Percentiles rank a stretch among this genome's conserved stretches.
Conservation (phyloP, 441 rosid genomes). For the Erodium moschatum region DNA sequence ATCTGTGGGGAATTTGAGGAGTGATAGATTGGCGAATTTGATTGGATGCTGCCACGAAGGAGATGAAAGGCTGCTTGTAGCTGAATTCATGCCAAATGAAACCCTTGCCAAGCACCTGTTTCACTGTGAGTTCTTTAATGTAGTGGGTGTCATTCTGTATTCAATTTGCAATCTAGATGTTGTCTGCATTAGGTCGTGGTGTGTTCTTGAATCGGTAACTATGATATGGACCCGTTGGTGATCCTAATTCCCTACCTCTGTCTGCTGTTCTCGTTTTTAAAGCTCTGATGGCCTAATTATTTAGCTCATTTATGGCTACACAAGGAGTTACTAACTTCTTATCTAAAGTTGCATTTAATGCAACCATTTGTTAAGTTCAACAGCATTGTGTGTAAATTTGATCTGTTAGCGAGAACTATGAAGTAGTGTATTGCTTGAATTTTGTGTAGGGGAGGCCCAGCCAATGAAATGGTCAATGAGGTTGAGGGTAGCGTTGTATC, state of each 20-base stretch:
- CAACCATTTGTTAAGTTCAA: background rate
- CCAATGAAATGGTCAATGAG: constrained; percentile 77
- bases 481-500: constrained; percentile 43
- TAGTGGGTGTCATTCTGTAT: background rate
- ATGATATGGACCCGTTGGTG: background rate
- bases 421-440: background rate
- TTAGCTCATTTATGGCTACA: background rate
- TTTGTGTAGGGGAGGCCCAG: constrained; percentile 51
- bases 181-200: background rate
- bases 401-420: background rate
- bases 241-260: background rate
- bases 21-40: constrained; percentile 48
- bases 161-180: background rate
- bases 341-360: background rate
- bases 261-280: background rate
- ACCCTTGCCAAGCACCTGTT: constrained; percentile 69
- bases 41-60: constrained; percentile 67
- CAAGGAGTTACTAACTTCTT: background rate
- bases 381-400: background rate
- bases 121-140: constrained; percentile 33
- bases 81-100: constrained; percentile 65
- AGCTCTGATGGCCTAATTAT: background rate
- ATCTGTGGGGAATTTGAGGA: constrained; percentile 54
- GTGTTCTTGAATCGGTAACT: background rate
- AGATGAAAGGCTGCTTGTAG: constrained; percentile 58